Percentiles rank a stretch among this genome's conserved stretches.
Conservation (phyloP, 139 green algal species). For the Eudorina sp. region DNA sequence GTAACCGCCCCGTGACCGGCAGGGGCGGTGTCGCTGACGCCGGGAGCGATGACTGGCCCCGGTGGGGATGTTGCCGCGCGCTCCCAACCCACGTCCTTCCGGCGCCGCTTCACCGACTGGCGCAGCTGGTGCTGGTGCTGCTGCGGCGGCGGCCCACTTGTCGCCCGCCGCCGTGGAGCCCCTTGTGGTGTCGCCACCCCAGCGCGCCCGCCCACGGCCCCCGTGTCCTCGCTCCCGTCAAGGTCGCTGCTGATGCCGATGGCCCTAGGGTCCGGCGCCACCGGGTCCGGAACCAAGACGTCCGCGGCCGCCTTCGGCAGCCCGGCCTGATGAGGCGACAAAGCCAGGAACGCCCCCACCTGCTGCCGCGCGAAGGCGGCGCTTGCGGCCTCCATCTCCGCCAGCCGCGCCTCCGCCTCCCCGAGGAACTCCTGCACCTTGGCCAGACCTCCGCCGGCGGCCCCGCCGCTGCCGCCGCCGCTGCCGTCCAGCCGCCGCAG, state of each 20-base stretch:
- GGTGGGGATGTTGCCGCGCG: too few relatives aligned
- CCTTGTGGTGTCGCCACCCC: too few relatives aligned
- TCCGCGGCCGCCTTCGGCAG: not conserved
- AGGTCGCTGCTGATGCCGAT: too few relatives aligned
- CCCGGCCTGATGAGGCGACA: not conserved
- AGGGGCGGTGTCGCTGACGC: too few relatives aligned
- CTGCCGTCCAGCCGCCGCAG: constrained; percentile 36
- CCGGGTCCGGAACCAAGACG: not conserved
- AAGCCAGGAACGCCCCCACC: not conserved
- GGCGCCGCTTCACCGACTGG: too few relatives aligned
- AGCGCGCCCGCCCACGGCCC: too few relatives aligned
- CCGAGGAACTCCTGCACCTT: constrained; percentile 51
- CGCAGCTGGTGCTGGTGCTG: not conserved
- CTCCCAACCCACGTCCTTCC: too few relatives aligned
- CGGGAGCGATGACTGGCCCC: too few relatives aligned
- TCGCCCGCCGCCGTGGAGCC: too few relatives aligned
- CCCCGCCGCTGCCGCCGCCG: not conserved
- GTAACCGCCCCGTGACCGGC: too few relatives aligned
- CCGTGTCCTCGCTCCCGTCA: too few relatives aligned
- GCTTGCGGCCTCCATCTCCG: constrained; percentile 1
- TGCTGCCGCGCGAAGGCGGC: constrained; percentile 15
- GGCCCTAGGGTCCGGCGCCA: not conserved
- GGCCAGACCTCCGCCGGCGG: constrained; percentile 10
- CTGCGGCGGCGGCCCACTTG: not conserved
- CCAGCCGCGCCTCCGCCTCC: constrained; percentile 12